Conservation (phyloP, 164 flowering plant species). For the Litsea cubeba region DNA sequence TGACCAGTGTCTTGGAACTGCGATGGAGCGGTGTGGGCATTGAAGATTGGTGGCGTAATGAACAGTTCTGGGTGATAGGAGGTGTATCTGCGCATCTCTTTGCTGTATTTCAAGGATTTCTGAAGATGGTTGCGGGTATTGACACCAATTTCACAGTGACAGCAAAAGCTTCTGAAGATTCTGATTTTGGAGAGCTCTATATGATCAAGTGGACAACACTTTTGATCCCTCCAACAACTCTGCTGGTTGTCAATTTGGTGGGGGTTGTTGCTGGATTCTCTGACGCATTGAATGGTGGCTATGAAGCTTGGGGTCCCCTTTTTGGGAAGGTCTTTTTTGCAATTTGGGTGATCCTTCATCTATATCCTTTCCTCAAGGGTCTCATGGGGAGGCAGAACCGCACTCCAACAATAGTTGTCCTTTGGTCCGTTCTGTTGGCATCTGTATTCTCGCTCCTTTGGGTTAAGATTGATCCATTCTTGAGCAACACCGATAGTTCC, state of each 20-base stretch:
- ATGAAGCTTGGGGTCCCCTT: slow-evolving; percentile 94
- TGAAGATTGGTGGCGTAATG: slow-evolving; percentile 91
- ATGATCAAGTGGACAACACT: slow-evolving; percentile 90
- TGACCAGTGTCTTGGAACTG: slow-evolving; percentile 84
- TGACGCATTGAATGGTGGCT: slow-evolving; percentile 82
- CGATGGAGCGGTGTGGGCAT: slow-evolving; percentile 96
- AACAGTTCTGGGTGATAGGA: slow-evolving; percentile 99
- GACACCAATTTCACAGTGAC: slow-evolving; percentile 98
- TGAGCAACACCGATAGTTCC: slow-evolving; percentile 31
- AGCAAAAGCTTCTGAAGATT: slow-evolving; percentile 75
- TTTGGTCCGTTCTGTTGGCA: slow-evolving; percentile 91
- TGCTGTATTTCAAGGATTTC: slow-evolving; percentile 93
- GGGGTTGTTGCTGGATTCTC: slow-evolving; percentile 97
- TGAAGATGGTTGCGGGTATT: slow-evolving; percentile 82
- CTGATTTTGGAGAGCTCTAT: slow-evolving; percentile 84
- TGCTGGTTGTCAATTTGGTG: slow-evolving; percentile 72
- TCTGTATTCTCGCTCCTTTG: slow-evolving; percentile 92
- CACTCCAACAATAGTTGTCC: slow-evolving; percentile 83
- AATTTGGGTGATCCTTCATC: slow-evolving; percentile 90
- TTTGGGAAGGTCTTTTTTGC: slow-evolving; percentile 93
- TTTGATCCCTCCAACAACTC: slow-evolving; percentile 90
- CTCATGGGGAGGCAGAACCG: slow-evolving; percentile 93
- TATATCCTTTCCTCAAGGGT: slow-evolving; percentile 96
- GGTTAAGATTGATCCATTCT: slow-evolving; percentile 89
- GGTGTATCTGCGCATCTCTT: slow-evolving; percentile 98